Evolutionary conservation across 1,139 yeast genomes (phyloP), one percentile per base, ranked within the genome.

Genomic region (Suhomyces anneliseae): DNA sequence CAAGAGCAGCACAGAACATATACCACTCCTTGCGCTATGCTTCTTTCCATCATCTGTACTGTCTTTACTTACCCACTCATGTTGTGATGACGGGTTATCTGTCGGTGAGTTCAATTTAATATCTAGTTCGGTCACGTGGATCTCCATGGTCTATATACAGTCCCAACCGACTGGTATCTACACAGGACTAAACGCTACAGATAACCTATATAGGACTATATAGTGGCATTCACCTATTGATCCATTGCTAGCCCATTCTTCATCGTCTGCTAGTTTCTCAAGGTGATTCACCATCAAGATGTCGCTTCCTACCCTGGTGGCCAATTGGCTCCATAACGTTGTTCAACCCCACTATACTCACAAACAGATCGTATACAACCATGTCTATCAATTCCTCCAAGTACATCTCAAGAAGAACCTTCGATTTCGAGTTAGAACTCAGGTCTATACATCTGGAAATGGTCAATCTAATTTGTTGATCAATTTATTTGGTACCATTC

Each of bases 381-480:
- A 90, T 57, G 69, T 82, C 0, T 78, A 83, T 11, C 75, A 73
- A 39, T 70, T 81, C 19, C 71, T 92, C 36, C 76, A 74, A 45
- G 60, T 70, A 44, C 79, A 81, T 32, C 66, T 81, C 36, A 58
- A 59, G 36, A 58, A 53, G 38, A 68, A 68, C 40, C 64, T 62
- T 40, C 54, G 53, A 32, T 72, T 90, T 46, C 74, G 79, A 54
- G 85, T 93, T 19, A 71, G 89, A 51, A 90, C 97, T 0, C 79
- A 82, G 48, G 86, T 89, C 1, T 83, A 78, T 60, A 85, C 90
- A 0, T 71, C 80, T 3, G 61, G 62, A 43, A 57, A 71, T 1
- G 97, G 97, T 1, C 65, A 64, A 10, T 72, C 87, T 1, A 72
- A 75, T 33, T 70, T 90, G 27, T 68, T 90, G 43, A 68, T 90